Conservation (phyloP, 768 basidiomycete species). For the Pleurotus cornucopiae region DNA sequence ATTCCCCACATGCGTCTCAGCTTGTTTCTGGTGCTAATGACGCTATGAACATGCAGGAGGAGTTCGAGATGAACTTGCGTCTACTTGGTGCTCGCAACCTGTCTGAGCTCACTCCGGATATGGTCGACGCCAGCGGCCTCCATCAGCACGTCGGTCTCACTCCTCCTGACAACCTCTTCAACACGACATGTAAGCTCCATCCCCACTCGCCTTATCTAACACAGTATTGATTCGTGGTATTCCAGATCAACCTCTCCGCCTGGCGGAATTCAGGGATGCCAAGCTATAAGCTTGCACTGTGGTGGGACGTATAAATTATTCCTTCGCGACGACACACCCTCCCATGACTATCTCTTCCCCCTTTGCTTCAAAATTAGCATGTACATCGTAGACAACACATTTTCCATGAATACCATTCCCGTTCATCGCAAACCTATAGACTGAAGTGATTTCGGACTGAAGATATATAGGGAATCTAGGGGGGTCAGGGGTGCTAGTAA, state of each 20-base stretch:
- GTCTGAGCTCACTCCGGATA: slow-evolving; percentile 74
- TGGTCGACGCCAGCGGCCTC: slow-evolving; percentile 84
- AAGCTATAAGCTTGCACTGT: neutral
- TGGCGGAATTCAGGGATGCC: neutral
- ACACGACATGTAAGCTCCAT: neutral
- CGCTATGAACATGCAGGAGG: slow-evolving; percentile 54
- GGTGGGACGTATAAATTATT: neutral
- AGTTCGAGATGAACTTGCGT: slow-evolving; percentile 98
- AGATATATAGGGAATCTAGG: no score
- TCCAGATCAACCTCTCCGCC: neutral
- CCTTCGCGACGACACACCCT: neutral
- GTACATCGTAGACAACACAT: no score
- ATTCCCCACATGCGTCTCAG: neutral
- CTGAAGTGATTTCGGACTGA: no score
- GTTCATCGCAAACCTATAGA: no score
- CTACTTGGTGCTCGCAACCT: slow-evolving; percentile 81
- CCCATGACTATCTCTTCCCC: neutral
- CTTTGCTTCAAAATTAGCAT: neutral
- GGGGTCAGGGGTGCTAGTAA: neutral
- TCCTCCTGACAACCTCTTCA: slow-evolving; percentile 3
- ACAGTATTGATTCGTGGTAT: neutral
- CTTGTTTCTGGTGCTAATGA: neutral
- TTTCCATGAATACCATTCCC: no score
- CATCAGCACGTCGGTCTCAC: slow-evolving; percentile 46
- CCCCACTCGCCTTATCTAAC: no score